Evolutionary conservation across 139 green algal genomes (phyloP).

Genomic region (Picochlorum sp.): DNA sequence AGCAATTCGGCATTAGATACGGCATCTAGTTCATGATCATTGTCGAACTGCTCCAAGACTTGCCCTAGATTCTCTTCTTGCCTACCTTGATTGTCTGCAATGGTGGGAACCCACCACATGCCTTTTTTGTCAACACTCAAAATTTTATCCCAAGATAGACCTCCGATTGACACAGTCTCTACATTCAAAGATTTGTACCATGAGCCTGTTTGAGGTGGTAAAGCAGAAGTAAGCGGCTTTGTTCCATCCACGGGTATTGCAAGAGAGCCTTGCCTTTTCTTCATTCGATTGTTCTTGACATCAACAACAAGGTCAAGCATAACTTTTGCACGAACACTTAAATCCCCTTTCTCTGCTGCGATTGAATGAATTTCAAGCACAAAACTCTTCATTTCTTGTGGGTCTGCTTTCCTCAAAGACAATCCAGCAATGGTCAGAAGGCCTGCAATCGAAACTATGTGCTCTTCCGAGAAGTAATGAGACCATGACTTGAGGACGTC

Average conservation of each 20-base stretch:
- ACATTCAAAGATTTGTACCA: conserved; percentile 45
- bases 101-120: conserved; percentile 51
- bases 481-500: conserved; percentile 26
- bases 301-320: conserved; percentile 75
- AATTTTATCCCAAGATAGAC: conserved; percentile 59
- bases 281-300: conserved; percentile 75
- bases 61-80: not conserved
- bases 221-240: conserved; percentile 1
- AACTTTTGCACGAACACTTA: conserved; percentile 49
- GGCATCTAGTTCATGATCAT: not conserved
- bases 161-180: conserved; percentile 40
- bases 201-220: conserved; percentile 25
- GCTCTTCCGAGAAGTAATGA: conserved; percentile 41
- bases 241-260: not conserved
- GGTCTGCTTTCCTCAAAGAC: conserved; percentile 56
- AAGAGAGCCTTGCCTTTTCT: not conserved
- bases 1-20: conserved; percentile 33
- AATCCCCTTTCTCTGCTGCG: conserved; percentile 21
- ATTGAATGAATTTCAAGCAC: conserved; percentile 52
- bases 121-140: conserved; percentile 44
- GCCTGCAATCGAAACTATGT: conserved; percentile 46
- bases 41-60: not conserved
- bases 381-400: conserved; percentile 63
- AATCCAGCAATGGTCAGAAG: conserved; percentile 45
- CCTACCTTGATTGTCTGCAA: conserved; percentile 13